These are phyloP conservation scores for Pseudoturritis turrita DNA, from an alignment of 345 rosid species.

Conservation along the genomic window DNA sequence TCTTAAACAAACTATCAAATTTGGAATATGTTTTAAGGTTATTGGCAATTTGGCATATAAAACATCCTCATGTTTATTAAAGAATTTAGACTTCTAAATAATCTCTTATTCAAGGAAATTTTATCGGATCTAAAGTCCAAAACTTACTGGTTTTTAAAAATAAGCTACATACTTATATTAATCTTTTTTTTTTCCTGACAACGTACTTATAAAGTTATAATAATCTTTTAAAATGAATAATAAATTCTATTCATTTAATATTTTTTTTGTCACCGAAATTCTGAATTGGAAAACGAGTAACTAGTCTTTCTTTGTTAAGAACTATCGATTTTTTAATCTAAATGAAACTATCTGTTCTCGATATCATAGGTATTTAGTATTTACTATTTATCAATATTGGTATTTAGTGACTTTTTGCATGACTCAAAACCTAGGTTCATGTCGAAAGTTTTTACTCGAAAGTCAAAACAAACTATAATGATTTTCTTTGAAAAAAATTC, in stretches of 20 bases:
- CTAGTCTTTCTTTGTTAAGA: neutral
- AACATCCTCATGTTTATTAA: too few species aligned
- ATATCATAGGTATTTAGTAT: neutral
- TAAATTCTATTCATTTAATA: neutral
- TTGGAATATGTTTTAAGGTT: constrained; percentile 21
- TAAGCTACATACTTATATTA: too few species aligned
- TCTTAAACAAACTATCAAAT: neutral
- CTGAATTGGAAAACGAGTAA: neutral
- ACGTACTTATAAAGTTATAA: too few species aligned
- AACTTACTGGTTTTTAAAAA: too few species aligned
- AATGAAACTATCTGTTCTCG: neutral
- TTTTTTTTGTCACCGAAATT: neutral
- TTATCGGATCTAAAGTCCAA: too few species aligned
- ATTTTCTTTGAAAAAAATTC: neutral
- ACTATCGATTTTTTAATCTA: neutral
- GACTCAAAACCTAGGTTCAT: constrained; percentile 7
- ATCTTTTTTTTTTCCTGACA: too few species aligned
- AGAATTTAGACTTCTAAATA: too few species aligned
- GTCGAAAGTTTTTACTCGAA: constrained; percentile 10
- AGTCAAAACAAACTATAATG: constrained; percentile 10
- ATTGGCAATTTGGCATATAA: neutral
- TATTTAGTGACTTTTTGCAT: neutral
- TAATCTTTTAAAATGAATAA: neutral
- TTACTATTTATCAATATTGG: too few species aligned
- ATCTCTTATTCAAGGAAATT: too few species aligned